These are phyloP conservation scores for Aspergillus japonicus DNA, from an alignment of 2,329 filamentous ascomycete genomes.

Conservation along the genomic window DNA sequence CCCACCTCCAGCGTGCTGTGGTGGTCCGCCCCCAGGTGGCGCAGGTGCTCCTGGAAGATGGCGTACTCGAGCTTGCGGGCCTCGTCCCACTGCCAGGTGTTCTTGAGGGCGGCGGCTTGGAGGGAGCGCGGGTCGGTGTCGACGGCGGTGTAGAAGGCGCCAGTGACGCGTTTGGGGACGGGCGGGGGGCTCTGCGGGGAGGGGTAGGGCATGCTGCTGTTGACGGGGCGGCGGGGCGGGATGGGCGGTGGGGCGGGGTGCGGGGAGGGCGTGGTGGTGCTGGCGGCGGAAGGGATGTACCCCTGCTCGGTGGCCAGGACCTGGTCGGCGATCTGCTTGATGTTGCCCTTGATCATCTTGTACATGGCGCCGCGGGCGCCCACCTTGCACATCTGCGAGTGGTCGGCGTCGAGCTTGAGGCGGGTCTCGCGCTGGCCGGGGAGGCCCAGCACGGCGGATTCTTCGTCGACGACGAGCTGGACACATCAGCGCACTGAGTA, in stretches of 20 bases:
- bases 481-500: constrained; percentile 4
- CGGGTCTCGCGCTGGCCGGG: constrained; percentile 36
- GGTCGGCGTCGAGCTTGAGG: constrained; percentile 36
- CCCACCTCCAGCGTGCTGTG: constrained; percentile 27
- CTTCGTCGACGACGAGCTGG: constrained; percentile 37
- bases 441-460: constrained; percentile 36
- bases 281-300: constrained; percentile 26
- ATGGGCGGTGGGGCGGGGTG: constrained; percentile 26
- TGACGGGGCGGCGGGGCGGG: constrained; percentile 29
- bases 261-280: not conserved
- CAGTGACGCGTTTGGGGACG: constrained; percentile 15
- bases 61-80: constrained; percentile 29
- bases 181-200: constrained; percentile 14
- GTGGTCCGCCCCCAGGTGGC: constrained; percentile 29
- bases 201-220: constrained; percentile 29
- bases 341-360: constrained; percentile 32
- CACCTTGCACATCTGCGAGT: constrained; percentile 38
- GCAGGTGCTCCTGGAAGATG: constrained; percentile 32
- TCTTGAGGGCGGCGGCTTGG: constrained; percentile 28
- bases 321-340: constrained; percentile 34
- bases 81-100: constrained; percentile 29
- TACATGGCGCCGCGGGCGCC: constrained; percentile 31
- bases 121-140: constrained; percentile 32
- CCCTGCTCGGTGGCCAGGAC: constrained; percentile 31
- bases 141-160: constrained; percentile 18